phyloP scores from a whole-genome alignment of 192 early-diverging fungal species.

The Funneliformis geosporum region DNA sequence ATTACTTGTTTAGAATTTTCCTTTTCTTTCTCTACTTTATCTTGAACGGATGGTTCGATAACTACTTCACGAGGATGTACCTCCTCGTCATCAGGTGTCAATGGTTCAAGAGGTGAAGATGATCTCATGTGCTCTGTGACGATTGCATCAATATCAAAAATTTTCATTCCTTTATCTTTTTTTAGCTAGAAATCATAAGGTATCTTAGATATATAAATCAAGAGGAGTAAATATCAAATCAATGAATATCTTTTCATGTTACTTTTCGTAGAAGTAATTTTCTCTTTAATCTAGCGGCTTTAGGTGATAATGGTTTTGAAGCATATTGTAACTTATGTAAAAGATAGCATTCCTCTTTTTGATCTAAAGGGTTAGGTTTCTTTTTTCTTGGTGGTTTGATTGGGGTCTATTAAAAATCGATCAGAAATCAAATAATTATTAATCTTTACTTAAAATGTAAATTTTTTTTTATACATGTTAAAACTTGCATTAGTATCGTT shows the following conservation, averaged over 20 bases:
- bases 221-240: not conserved
- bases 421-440: not conserved
- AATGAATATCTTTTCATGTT: conserved; percentile 26
- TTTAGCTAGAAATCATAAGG: conserved; percentile 54
- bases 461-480: too few relatives aligned
- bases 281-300: conserved; percentile 56
- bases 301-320: conserved; percentile 38
- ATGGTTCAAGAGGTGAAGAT: conserved; percentile 15
- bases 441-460: not conserved
- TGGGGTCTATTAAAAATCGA: not conserved
- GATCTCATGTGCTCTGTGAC: conserved; percentile 46
- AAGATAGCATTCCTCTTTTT: conserved; percentile 56
- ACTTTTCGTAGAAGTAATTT: conserved; percentile 52
- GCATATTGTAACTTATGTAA: conserved; percentile 54
- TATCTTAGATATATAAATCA: not conserved
- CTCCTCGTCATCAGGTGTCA: not conserved
- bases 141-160: conserved; percentile 68
- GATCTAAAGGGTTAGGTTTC: conserved; percentile 8
- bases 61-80: not conserved
- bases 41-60: not conserved
- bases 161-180: conserved; percentile 56
- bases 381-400: conserved; percentile 12
- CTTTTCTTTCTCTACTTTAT: not conserved
- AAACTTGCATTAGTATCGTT: not conserved
- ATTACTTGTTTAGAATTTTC: conserved; percentile 7